Conservation (phyloP, 176 grass and related monocot genomes). For the Alopecurus myosuroides region DNA sequence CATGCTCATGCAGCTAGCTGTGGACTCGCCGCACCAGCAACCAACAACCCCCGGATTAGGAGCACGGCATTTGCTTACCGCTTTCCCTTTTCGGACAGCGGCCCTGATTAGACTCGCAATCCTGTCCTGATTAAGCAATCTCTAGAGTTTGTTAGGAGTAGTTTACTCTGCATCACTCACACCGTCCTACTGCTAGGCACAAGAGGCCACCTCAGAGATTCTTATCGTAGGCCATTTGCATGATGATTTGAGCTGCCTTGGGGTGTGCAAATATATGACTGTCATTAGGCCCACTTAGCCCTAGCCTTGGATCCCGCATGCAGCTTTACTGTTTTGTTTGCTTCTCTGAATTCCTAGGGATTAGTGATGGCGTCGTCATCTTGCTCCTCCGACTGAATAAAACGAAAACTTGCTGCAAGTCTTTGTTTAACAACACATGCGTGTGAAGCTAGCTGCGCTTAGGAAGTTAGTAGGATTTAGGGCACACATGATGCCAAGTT, state of each 20-base stretch:
- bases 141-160: background rate
- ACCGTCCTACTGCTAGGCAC: background rate
- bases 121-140: background rate
- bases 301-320: constrained; percentile 47
- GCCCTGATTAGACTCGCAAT: constrained; percentile 5
- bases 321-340: constrained; percentile 20
- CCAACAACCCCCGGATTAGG: constrained; percentile 12
- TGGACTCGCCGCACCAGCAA: background rate
- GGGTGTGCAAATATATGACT: constrained; percentile 29
- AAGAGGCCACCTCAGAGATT: constrained; percentile 35
- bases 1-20: background rate
- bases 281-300: constrained; percentile 47
- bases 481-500: constrained; percentile 1
- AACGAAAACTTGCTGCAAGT: constrained; percentile 19
- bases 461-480: background rate
- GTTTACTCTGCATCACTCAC: background rate
- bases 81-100: constrained; percentile 18
- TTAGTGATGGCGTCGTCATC: background rate
- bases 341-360: constrained; percentile 21
- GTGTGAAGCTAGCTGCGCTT: background rate
- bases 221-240: constrained; percentile 22
- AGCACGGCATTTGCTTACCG: background rate
- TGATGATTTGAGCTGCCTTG: constrained; percentile 51
- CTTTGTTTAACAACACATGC: constrained; percentile 39
- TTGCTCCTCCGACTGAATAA: constrained; percentile 14